Percentiles rank a stretch among this genome's conserved stretches.
Conservation (phyloP, 2,329 filamentous ascomycete genomes). For the Venturiaceae sp. region DNA sequence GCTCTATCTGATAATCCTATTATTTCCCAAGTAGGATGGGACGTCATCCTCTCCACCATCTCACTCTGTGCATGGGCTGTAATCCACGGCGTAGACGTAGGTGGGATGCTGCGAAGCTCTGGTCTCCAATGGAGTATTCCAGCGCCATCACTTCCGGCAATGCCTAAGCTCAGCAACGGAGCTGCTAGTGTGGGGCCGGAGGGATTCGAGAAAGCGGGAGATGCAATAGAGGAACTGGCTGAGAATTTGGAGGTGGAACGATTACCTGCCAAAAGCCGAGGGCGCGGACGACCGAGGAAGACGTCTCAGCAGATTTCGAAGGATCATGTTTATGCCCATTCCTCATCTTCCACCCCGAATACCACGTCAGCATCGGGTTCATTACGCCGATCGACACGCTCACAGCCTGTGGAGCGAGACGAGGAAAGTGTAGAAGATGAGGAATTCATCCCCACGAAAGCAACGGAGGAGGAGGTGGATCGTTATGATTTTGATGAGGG, state of each 20-base stretch:
- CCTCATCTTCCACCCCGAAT: not conserved
- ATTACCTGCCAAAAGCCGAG: not conserved
- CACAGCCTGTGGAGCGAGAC: not conserved
- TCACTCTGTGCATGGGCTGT: constrained; percentile 51
- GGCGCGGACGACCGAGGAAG: not conserved
- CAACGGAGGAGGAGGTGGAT: constrained; percentile 11
- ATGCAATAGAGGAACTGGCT: not conserved
- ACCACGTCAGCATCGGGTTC: not conserved
- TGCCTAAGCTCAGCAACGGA: not conserved
- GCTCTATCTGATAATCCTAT: constrained; percentile 48
- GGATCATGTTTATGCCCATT: not conserved
- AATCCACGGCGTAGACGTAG: constrained; percentile 39
- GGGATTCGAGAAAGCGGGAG: not conserved
- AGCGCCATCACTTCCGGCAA: not conserved
- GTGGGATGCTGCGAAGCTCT: constrained; percentile 36
- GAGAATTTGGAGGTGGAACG: not conserved
- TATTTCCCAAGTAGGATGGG: constrained; percentile 46
- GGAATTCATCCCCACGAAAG: not conserved
- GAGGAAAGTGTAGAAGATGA: not conserved
- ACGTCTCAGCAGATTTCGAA: not conserved
- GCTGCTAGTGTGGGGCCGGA: not conserved
- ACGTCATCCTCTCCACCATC: constrained; percentile 46
- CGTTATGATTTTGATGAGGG: constrained; percentile 16
- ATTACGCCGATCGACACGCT: not conserved
- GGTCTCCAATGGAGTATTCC: constrained; percentile 20